Conservation (phyloP, 1,284 basidiomycete species). For the Earliella scabrosa region DNA sequence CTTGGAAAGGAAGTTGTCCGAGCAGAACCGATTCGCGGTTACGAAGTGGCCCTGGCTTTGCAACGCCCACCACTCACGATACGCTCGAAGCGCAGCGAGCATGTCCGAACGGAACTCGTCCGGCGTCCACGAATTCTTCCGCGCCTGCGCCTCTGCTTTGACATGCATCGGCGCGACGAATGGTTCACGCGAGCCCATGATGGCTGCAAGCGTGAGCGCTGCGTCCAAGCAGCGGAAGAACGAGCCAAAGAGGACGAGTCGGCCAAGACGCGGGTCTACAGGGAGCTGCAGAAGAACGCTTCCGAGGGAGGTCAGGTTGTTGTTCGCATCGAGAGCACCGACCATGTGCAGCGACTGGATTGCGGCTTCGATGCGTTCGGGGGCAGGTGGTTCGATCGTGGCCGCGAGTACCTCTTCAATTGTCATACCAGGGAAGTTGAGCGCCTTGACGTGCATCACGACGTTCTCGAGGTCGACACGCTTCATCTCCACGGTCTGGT, state of each 20-base stretch:
- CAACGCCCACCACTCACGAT: conserved; percentile 80
- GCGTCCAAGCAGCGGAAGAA: conserved; percentile 95
- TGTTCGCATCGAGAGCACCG: conserved; percentile 82
- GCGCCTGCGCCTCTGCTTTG: conserved; percentile 64
- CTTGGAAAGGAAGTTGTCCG: conserved; percentile 89
- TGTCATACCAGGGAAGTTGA: conserved; percentile 87
- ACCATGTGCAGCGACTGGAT: conserved; percentile 85
- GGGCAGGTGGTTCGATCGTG: conserved; percentile 90
- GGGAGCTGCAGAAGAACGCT: conserved; percentile 90
- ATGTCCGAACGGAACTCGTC: conserved; percentile 86
- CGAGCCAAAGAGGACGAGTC: conserved; percentile 88
- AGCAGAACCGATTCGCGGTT: conserved; percentile 78
- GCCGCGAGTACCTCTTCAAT: conserved; percentile 88
- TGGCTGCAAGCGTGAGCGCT: conserved; percentile 88
- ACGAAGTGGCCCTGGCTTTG: conserved; percentile 67
- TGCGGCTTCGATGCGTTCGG: conserved; percentile 80
- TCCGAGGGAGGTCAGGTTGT: conserved; percentile 88
- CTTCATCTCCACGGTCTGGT: conserved; percentile 97
- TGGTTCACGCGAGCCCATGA: conserved; percentile 89
- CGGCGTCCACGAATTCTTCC: conserved; percentile 85
- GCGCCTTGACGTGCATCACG: conserved; percentile 97
- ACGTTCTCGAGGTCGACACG: conserved; percentile 90
- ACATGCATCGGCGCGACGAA: conserved; percentile 84
- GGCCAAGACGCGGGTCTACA: conserved; percentile 89
- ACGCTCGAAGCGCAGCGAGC: conserved; percentile 82